Evolutionary conservation across 1,284 basidiomycete genomes (phyloP).

Genomic region (Grifola frondosa): DNA sequence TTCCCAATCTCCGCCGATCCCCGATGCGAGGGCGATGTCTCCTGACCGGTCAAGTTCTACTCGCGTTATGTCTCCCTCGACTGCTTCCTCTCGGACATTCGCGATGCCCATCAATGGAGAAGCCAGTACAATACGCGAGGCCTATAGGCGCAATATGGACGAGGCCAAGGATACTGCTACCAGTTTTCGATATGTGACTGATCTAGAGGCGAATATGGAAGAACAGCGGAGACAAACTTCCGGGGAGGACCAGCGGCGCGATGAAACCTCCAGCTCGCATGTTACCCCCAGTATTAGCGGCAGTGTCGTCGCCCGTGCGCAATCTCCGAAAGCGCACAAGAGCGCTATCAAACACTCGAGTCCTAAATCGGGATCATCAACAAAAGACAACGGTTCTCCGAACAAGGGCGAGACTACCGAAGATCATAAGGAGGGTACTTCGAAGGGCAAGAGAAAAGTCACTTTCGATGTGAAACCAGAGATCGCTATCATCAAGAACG

Average conservation of each 20-base stretch:
- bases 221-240: constrained; percentile 13
- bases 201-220: constrained; percentile 60
- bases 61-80: constrained; percentile 26
- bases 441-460: constrained; percentile 65
- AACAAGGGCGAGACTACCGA: not conserved
- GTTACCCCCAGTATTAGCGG: constrained; percentile 2
- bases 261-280: constrained; percentile 8
- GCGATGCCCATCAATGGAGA: constrained; percentile 24
- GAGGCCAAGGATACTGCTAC: constrained; percentile 62
- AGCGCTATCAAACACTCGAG: constrained; percentile 30
- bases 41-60: constrained; percentile 13
- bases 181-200: constrained; percentile 63
- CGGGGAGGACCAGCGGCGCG: constrained; percentile 9
- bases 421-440: constrained; percentile 13
- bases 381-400: constrained; percentile 10
- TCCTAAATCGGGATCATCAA: constrained; percentile 7
- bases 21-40: constrained; percentile 6
- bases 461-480: constrained; percentile 69
- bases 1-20: constrained; percentile 15
- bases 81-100: constrained; percentile 27
- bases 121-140: constrained; percentile 33
- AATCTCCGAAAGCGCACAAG: constrained; percentile 25
- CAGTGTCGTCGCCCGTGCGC: constrained; percentile 17
- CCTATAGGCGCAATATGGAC: constrained; percentile 59
- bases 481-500: constrained; percentile 43